phyloP scores from a whole-genome alignment of 1,139 yeast species.

The Arxiozyma slooffiae region DNA sequence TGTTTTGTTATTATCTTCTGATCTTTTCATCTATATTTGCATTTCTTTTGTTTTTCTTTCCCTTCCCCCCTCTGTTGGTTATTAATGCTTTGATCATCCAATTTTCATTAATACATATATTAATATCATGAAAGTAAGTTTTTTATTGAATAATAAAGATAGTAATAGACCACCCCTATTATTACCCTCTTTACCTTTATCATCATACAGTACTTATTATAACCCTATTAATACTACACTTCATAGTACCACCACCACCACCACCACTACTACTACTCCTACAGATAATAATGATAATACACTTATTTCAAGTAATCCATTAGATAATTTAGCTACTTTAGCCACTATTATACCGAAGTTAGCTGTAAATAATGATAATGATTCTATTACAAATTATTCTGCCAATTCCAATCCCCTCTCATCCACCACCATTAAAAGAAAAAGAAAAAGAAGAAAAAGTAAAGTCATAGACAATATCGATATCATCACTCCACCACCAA shows the following conservation, averaged over 20 bases:
- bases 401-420: not conserved
- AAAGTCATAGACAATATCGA: not conserved
- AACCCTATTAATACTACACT: not conserved
- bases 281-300: not conserved
- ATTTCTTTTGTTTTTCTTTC: too few relatives aligned
- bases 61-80: too few relatives aligned
- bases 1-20: too few relatives aligned
- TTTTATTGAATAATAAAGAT: constrained; percentile 21
- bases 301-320: not conserved
- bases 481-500: constrained; percentile 5
- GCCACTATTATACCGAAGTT: not conserved
- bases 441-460: not conserved
- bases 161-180: constrained; percentile 25
- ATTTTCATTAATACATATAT: too few relatives aligned
- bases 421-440: too few relatives aligned
- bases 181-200: constrained; percentile 15
- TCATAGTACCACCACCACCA: too few relatives aligned
- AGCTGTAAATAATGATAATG: not conserved
- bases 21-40: too few relatives aligned
- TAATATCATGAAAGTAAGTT: constrained; percentile 21
- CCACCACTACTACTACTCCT: too few relatives aligned
- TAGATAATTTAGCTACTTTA: not conserved
- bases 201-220: not conserved
- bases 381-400: not conserved
- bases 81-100: too few relatives aligned